Percentiles rank a stretch among this genome's conserved stretches.
Evolutionary conservation across 805 yeast genomes (phyloP).

Genomic region (Yueomyces sp.): DNA sequence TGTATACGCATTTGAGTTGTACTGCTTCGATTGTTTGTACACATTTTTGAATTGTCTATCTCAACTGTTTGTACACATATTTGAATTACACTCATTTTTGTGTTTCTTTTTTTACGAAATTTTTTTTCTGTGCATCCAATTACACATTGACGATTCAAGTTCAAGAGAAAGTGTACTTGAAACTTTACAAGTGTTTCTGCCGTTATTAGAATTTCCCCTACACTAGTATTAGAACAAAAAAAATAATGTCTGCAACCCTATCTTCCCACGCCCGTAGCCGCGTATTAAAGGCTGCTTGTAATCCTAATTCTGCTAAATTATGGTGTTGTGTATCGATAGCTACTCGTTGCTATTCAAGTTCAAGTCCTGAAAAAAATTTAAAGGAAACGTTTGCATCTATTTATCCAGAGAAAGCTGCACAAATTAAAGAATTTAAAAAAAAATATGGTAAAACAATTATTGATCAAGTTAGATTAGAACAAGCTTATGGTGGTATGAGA

Average conservation of each 20-base stretch:
- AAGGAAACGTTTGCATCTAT: slow-evolving; percentile 91
- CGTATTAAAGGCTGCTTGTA: not conserved
- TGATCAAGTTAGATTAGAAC: slow-evolving; percentile 64
- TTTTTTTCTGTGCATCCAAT: too few species aligned
- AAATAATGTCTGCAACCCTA: not conserved
- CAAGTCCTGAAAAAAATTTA: slow-evolving; percentile 41
- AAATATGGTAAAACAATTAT: slow-evolving; percentile 69
- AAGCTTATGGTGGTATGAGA: slow-evolving; percentile 87
- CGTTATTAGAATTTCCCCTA: too few species aligned
- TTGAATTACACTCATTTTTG: too few species aligned
- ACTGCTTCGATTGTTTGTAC: too few species aligned
- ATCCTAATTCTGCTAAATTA: not conserved
- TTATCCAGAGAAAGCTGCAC: slow-evolving; percentile 84
- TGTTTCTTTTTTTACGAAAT: too few species aligned
- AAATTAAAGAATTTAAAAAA: slow-evolving; percentile 68
- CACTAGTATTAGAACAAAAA: too few species aligned
- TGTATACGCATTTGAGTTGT: too few species aligned
- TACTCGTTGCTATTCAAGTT: slow-evolving; percentile 1
- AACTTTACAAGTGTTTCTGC: too few species aligned
- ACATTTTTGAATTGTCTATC: too few species aligned
- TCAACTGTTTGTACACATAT: too few species aligned
- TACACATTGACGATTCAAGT: too few species aligned
- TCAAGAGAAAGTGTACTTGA: too few species aligned
- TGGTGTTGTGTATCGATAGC: not conserved
- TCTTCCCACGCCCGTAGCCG: not conserved